A percentile compares a stretch with the other conserved stretches of the same genome.
phyloP scores from a whole-genome alignment of 148 eudicot genomes.

The Cornus florida region DNA sequence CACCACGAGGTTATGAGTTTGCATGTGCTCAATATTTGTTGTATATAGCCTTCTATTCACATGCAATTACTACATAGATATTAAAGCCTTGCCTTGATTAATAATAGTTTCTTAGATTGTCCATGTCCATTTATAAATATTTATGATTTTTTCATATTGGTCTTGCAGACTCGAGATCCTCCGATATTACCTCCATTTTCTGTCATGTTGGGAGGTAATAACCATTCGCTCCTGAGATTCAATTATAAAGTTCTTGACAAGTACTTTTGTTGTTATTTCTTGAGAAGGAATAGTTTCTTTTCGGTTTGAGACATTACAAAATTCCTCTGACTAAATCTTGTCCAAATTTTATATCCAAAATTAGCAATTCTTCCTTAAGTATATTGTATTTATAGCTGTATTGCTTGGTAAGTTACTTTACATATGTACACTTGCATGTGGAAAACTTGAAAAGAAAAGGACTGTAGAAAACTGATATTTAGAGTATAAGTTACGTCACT shows the following conservation, averaged over 20 bases:
- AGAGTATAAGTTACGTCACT: neutral
- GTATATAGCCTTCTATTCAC: no score
- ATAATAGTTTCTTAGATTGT: no score
- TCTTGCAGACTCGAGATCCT: conserved; percentile 69
- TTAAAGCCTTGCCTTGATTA: no score
- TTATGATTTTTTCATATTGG: neutral
- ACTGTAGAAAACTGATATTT: neutral
- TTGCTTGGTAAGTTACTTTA: no score
- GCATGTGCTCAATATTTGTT: no score
- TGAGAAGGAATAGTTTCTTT: neutral
- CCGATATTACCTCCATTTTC: conserved; percentile 93
- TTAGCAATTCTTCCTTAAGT: neutral
- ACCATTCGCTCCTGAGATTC: neutral
- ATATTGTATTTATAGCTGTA: no score
- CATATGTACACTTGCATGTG: neutral
- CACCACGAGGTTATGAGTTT: no score
- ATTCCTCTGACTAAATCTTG: neutral
- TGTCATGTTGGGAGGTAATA: conserved; percentile 64
- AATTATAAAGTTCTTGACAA: neutral
- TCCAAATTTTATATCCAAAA: neutral
- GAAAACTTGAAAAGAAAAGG: neutral
- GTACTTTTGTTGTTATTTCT: neutral
- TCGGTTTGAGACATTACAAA: neutral
- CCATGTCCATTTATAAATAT: no score
- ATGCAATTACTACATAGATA: no score